A percentile compares a stretch with the other conserved stretches of the same genome.
phyloP scores from a whole-genome alignment of 805 yeast genomes.

The Komagataella phaffii region DNA sequence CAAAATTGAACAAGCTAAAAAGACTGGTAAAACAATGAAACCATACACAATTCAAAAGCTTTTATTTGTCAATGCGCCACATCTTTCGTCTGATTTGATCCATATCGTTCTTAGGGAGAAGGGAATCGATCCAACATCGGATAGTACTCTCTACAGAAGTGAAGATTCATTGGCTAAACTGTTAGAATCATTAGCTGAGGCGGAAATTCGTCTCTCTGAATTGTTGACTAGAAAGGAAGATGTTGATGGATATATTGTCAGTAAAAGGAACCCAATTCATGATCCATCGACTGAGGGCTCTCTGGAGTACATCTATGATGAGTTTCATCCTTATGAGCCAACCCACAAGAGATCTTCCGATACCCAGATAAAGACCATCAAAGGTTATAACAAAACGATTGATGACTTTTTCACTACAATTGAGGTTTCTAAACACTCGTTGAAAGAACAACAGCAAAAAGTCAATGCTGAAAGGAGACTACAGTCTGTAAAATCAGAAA shows the following conservation, averaged over 20 bases:
- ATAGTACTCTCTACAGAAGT: slow-evolving; percentile 16
- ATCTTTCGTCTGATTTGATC: slow-evolving; percentile 67
- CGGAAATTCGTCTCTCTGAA: slow-evolving; percentile 28
- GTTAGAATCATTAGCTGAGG: slow-evolving; percentile 27
- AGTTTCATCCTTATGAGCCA: slow-evolving; percentile 42
- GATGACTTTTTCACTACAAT: slow-evolving; percentile 78
- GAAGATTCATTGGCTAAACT: slow-evolving; percentile 16
- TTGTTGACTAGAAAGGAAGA: slow-evolving; percentile 22
- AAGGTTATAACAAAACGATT: slow-evolving; percentile 69
- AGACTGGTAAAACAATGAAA: slow-evolving; percentile 23
- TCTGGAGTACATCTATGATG: slow-evolving; percentile 31
- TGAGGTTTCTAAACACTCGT: slow-evolving; percentile 67
- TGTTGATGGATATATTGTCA: slow-evolving; percentile 46
- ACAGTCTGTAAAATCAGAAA: slow-evolving; percentile 63
- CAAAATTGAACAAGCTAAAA: slow-evolving; percentile 15
- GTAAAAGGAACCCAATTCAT: slow-evolving; percentile 42
- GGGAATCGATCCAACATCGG: slow-evolving; percentile 31
- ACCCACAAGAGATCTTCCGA: slow-evolving; percentile 13
- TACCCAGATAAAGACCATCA: slow-evolving; percentile 26
- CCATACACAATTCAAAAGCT: slow-evolving; percentile 56
- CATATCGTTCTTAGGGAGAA: slow-evolving; percentile 36
- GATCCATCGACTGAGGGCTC: slow-evolving; percentile 19
- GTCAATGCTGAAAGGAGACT: slow-evolving; percentile 63
- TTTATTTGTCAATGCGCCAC: slow-evolving; percentile 53
- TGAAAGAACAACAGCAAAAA: slow-evolving; percentile 65